These are phyloP conservation scores for Aureobasidium sp. DNA, from an alignment of 2,329 filamentous ascomycete genomes.

Conservation along the genomic window DNA sequence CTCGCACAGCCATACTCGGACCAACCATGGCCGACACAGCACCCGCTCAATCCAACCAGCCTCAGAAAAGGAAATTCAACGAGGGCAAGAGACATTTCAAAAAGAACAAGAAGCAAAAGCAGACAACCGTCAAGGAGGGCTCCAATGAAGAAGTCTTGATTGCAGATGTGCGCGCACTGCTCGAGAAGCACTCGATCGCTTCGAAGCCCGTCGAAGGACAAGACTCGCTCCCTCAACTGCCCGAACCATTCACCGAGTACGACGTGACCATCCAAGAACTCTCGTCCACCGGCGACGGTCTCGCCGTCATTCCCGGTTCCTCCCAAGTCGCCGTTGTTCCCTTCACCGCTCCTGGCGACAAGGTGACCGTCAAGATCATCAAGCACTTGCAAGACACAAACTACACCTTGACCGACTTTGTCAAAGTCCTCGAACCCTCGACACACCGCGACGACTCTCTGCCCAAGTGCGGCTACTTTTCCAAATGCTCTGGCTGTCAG, in stretches of 20 bases:
- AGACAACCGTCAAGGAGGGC: conserved; percentile 33
- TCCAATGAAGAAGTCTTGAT: conserved; percentile 42
- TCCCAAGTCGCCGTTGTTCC: conserved; percentile 75
- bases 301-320: conserved; percentile 61
- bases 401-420: conserved; percentile 72
- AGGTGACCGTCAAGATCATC: conserved; percentile 67
- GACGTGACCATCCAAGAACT: conserved; percentile 73
- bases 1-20: neutral
- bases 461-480: conserved; percentile 78
- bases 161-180: conserved; percentile 35
- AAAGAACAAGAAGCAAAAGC: conserved; percentile 40
- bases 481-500: conserved; percentile 82
- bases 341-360: conserved; percentile 80
- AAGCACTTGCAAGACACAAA: conserved; percentile 56
- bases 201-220: conserved; percentile 16
- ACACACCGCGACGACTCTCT: conserved; percentile 66
- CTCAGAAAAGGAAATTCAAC: conserved; percentile 28
- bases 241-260: conserved; percentile 63
- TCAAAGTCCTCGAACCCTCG: conserved; percentile 66
- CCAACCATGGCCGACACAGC: conserved; percentile 12
- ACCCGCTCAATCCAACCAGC: neutral
- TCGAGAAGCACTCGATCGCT: conserved; percentile 27
- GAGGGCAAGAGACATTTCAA: conserved; percentile 31
- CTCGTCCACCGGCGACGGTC: conserved; percentile 85
- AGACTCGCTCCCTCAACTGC: conserved; percentile 34